Base-by-base conservation (phyloP, 192 early-diverging fungal genomes). In the Lunasporangiospora selenospora region DNA sequence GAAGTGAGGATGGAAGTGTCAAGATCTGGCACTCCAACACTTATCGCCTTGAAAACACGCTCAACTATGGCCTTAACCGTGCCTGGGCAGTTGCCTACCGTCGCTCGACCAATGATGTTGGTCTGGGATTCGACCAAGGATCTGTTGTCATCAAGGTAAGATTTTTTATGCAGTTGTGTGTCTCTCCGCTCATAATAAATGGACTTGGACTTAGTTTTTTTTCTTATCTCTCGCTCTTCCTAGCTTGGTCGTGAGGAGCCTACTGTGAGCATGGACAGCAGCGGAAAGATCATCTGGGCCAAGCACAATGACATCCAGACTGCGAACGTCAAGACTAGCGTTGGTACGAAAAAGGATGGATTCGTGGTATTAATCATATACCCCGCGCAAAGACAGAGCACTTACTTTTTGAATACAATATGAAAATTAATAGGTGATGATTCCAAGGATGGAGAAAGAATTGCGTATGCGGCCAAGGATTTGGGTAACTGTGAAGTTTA, bases 221-320 rank as follows among this genome's bases (percentile, higher is more conserved):
- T 11, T 26, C n/a, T 15, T 15, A 5, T 6, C 37, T 50, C 27
- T 33, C 30, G 13, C 34, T 40, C 24, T 18, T 45, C 23, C 29
- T 48, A 58, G 78, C 79, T 99, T 26, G 97, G 97, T 21, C 87
- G 94, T 32, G 96, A 98, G 55, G 95, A 98, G 44, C 97, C 98
- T 13, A 92, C 93, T 11, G 91, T 98, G 34, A 92, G 89, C 71
- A 98, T 99, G 98, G 98, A 99, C 64, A 87, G 84, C 31, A 87
- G 89, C 38, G 98, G 98, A 34, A 95, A 98, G 71, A 95, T 99
- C 61, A 98, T 98, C 41, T 99, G 96, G 96, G 92, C 98, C 8
- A 90, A 90, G 58, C 95, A 99, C 80, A 96, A 89, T 70, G 95
- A 96, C 76, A 98, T 99, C 59, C 90, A 90, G 76, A 96, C 93